Evolutionary conservation across 1,139 yeast genomes (phyloP).

Genomic region (Geotrichum histeridarum): DNA sequence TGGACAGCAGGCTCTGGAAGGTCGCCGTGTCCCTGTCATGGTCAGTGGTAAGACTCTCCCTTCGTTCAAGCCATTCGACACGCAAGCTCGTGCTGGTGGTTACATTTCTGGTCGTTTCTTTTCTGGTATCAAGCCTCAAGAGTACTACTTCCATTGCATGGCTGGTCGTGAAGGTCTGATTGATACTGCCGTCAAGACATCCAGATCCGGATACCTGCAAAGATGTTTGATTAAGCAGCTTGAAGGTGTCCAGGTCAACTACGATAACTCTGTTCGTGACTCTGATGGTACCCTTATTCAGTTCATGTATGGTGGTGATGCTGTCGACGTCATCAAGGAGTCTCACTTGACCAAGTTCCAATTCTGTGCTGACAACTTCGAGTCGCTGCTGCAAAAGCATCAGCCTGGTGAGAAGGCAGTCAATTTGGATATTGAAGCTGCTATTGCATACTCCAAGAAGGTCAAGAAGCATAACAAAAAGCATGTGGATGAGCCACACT

Average conservation of each 20-base stretch:
- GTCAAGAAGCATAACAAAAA: conserved; percentile 69
- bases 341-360: conserved; percentile 90
- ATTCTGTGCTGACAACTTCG: conserved; percentile 89
- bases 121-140: conserved; percentile 98
- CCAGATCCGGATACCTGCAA: conserved; percentile 97
- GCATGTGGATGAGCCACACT: conserved; percentile 58
- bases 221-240: conserved; percentile 97
- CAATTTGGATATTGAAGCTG: conserved; percentile 75
- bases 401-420: conserved; percentile 74
- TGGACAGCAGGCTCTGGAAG: conserved; percentile 99
- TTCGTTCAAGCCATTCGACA: conserved; percentile 92
- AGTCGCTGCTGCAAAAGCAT: conserved; percentile 78
- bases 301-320: conserved; percentile 96
- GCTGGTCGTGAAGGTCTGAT: conserved; percentile 99
- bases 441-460: conserved; percentile 76
- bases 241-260: conserved; percentile 92
- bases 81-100: conserved; percentile 98
- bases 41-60: conserved; percentile 97
- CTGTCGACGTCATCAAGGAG: conserved; percentile 90
- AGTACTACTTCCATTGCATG: conserved; percentile 99
- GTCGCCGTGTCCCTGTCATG: conserved; percentile 99
- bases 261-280: conserved; percentile 94
- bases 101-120: conserved; percentile 95
- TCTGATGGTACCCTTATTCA: conserved; percentile 91
- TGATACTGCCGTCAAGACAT: conserved; percentile 98